Percentiles rank a stretch among this genome's conserved stretches.
Conservation (phyloP, 2,329 filamentous ascomycete genomes). For the Botrytis fragariae region DNA sequence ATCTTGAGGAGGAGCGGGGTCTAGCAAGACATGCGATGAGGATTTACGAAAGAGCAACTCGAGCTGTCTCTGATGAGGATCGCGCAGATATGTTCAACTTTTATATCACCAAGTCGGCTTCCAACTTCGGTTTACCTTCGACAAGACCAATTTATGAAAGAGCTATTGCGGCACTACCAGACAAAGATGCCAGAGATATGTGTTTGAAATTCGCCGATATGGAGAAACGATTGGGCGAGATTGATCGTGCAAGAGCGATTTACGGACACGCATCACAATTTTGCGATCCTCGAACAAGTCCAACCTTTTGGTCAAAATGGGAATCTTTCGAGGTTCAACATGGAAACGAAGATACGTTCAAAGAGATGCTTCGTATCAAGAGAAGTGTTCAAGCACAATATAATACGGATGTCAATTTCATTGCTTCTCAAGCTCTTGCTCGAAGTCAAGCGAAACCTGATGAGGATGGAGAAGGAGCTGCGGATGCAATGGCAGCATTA, state of each 20-base stretch:
- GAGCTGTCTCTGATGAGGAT: constrained; percentile 92
- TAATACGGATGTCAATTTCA: constrained; percentile 98
- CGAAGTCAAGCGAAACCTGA: constrained; percentile 63
- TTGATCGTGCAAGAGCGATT: constrained; percentile 91
- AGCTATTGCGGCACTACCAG: constrained; percentile 88
- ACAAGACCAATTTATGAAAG: constrained; percentile 95
- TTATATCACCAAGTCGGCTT: constrained; percentile 98
- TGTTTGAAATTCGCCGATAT: constrained; percentile 98
- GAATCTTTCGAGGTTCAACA: constrained; percentile 96
- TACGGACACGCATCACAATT: constrained; percentile 97
- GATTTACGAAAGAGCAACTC: constrained; percentile 95
- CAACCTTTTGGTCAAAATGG: constrained; percentile 94
- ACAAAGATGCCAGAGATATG: constrained; percentile 93
- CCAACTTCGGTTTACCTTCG: constrained; percentile 94
- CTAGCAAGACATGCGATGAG: constrained; percentile 96
- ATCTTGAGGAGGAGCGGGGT: constrained; percentile 91
- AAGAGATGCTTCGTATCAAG: constrained; percentile 98
- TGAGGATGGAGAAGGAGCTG: constrained; percentile 44
- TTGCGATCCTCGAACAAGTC: constrained; percentile 88
- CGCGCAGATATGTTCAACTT: constrained; percentile 98
- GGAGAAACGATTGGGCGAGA: constrained; percentile 87
- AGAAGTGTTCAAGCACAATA: constrained; percentile 95
- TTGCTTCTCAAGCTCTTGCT: constrained; percentile 90
- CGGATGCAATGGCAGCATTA: constrained; percentile 84
- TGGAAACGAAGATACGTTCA: constrained; percentile 98